A percentile compares a stretch with the other conserved stretches of the same genome.
Evolutionary conservation across 768 basidiomycete genomes (phyloP).

Genomic region (Termitomyces sp.): DNA sequence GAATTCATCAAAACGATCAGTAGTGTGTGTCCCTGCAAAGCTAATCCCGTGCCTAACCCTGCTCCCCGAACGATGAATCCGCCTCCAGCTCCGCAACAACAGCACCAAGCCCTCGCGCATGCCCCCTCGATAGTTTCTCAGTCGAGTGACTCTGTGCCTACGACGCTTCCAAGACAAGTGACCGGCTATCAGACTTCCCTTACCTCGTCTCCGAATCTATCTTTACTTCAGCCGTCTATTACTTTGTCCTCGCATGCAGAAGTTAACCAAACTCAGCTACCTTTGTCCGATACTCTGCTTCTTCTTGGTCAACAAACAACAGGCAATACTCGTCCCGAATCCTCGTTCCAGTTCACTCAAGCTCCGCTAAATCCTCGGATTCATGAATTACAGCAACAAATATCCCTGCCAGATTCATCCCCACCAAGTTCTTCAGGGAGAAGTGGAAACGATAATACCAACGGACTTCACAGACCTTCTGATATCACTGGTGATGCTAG

Average conservation of each 20-base stretch:
- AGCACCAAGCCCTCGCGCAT: conserved; percentile 9
- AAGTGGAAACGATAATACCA: conserved; percentile 5
- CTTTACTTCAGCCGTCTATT: conserved; percentile 4
- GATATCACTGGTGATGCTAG: neutral
- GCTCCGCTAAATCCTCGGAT: neutral
- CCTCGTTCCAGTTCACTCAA: neutral
- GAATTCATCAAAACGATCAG: conserved; percentile 64
- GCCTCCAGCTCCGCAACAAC: conserved; percentile 8
- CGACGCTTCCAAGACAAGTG: neutral
- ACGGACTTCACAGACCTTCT: neutral
- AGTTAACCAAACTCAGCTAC: conserved; percentile 1
- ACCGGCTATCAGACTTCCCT: neutral
- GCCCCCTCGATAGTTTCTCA: conserved; percentile 3
- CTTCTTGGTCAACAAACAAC: neutral
- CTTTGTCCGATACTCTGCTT: conserved; percentile 5
- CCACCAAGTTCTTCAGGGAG: conserved; percentile 14
- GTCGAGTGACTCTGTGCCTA: neutral
- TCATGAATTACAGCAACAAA: conserved; percentile 1
- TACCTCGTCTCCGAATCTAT: conserved; percentile 16
- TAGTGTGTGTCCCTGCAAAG: conserved; percentile 73
- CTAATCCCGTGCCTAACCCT: conserved; percentile 37
- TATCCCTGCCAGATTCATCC: conserved; percentile 13
- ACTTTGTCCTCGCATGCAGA: conserved; percentile 10
- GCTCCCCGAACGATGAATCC: conserved; percentile 13
- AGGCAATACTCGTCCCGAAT: neutral